Base-by-base conservation (phyloP, 129 eudicot species). In the Lonicera japonica region DNA sequence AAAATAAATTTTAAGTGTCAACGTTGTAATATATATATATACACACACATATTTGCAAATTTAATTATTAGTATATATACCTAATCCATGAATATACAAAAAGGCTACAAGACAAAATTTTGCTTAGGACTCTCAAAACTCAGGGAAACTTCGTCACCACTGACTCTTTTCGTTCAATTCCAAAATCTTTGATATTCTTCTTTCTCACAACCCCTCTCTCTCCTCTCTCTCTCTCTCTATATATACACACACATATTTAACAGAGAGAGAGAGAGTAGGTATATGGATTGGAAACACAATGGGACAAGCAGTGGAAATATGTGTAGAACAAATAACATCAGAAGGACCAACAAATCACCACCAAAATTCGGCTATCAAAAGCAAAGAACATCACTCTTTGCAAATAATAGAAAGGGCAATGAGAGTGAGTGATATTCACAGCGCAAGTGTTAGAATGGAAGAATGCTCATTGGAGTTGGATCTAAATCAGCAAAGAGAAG, bases 271-370 rank as follows among this genome's bases (percentile, higher is more conserved):
- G n/a, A n/a, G n/a, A n/a, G n/a, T n/a, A n/a, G n/a, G n/a, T n/a
- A n/a, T n/a, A n/a, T n/a, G n/a, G n/a, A n/a, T n/a, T n/a, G n/a
- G n/a, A n/a, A n/a, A n/a, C n/a, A n/a, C n/a, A n/a, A 59, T 59
- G 64, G 64, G 50, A 36, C 48, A 60, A 40, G 48, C 15, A 47
- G 48, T 36, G 23, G 64, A 59, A 59, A n/a, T 40, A 19, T 40
- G 51, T 60, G 53, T 60, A 60, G 65, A 16, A 36, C 9, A 3
- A 60, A 22, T 8, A 60, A 1, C 41, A 34, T 17, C 14, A n/a
- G n/a, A n/a, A n/a, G n/a, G n/a, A n/a, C n/a, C n/a, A n/a, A n/a
- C n/a, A 53, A 8, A 16, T 34, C 13, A n/a, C 23, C n/a, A 4
- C 63, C 36, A 29, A 29, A 29, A 29, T 25, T 17, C 24, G 18